These are phyloP conservation scores for Hyphopichia pseudoburtonii DNA, from an alignment of 1,139 yeast genomes.

Conservation along the genomic window DNA sequence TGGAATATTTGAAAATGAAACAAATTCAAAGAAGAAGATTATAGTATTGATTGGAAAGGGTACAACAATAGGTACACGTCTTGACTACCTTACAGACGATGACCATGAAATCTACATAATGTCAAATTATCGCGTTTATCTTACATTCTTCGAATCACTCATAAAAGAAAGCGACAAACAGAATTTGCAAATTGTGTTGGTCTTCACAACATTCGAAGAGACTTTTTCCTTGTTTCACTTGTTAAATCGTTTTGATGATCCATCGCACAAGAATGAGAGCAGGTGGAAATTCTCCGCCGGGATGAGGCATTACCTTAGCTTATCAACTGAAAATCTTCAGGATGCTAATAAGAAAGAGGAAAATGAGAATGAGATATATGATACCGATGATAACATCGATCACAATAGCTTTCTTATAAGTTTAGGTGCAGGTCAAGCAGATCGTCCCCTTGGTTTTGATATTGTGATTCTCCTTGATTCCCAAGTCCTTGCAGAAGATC, in stretches of 20 bases:
- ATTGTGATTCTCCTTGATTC: conserved; percentile 19
- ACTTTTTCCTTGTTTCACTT: conserved; percentile 14
- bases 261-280: background rate
- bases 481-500: conserved; percentile 14
- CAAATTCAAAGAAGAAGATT: background rate
- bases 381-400: too few species aligned
- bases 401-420: background rate
- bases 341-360: too few species aligned
- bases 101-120: conserved; percentile 21
- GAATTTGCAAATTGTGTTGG: conserved; percentile 13
- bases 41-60: background rate
- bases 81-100: conserved; percentile 10
- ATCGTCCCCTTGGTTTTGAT: conserved; percentile 18
- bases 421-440: conserved; percentile 17
- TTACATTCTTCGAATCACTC: conserved; percentile 16
- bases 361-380: background rate
- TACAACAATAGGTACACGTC: background rate
- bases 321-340: background rate
- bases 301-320: background rate
- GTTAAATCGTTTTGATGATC: conserved; percentile 8
- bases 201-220: conserved; percentile 13
- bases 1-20: background rate
- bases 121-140: conserved; percentile 19
- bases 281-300: background rate
- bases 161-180: conserved; percentile 8